phyloP scores from a whole-genome alignment of 2,329 filamentous ascomycete species.

The Drechslerella coelobrocha region DNA sequence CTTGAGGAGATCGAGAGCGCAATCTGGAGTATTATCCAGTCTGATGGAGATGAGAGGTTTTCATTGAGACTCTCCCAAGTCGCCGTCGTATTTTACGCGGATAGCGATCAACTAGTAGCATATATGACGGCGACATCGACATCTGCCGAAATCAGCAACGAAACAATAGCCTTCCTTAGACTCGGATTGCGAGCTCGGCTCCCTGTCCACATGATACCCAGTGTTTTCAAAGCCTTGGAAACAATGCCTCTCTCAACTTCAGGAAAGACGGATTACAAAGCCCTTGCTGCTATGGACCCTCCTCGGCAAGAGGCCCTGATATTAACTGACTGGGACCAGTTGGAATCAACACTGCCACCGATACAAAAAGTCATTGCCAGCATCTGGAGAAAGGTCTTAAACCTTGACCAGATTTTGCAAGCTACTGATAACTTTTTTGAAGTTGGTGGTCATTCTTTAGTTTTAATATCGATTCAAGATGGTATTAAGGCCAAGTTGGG shows the following conservation, averaged over 20 bases:
- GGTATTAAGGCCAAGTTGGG: constrained; percentile 15
- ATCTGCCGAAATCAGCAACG: constrained; percentile 9
- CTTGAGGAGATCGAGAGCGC: constrained; percentile 60
- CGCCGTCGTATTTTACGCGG: constrained; percentile 19
- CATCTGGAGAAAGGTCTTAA: constrained; percentile 13
- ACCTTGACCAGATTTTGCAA: constrained; percentile 5
- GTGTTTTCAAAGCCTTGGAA: constrained; percentile 23
- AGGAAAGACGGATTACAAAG: constrained; percentile 24
- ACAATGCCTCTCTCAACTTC: constrained; percentile 19
- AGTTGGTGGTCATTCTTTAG: constrained; percentile 23
- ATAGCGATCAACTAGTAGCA: constrained; percentile 22
- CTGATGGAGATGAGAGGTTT: constrained; percentile 10
- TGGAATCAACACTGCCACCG: constrained; percentile 15
- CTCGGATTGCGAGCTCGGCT: constrained; percentile 10
- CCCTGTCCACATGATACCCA: constrained; percentile 16
- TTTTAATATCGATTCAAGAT: constrained; percentile 18
- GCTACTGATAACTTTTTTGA: constrained; percentile 28
- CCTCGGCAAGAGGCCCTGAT: constrained; percentile 6
- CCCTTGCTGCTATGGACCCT: constrained; percentile 6
- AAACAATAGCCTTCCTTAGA: constrained; percentile 9
- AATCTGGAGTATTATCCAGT: constrained; percentile 21
- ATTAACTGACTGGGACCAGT: background rate
- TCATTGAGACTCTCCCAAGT: constrained; percentile 16
- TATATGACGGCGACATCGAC: constrained; percentile 9
- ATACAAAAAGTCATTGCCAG: constrained; percentile 15